Percentiles rank a stretch among this genome's conserved stretches.
Conservation (phyloP, 345 rosid genomes). For the Reutealis trisperma region DNA sequence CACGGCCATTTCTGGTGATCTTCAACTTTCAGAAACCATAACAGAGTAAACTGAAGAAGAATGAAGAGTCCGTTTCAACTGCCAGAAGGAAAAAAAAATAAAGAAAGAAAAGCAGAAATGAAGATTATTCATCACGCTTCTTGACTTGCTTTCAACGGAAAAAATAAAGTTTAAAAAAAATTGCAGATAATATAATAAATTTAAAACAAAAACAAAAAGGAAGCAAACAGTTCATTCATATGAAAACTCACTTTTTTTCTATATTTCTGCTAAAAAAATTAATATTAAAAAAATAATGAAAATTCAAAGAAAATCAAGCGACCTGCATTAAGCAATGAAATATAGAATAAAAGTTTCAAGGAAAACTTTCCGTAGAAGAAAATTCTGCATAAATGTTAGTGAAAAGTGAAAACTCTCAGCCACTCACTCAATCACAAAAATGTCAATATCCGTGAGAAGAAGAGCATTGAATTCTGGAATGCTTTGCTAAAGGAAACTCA, state of each 20-base stretch:
- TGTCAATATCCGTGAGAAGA: conserved; percentile 28
- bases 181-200: conserved; percentile 1
- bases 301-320: neutral
- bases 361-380: neutral
- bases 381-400: neutral
- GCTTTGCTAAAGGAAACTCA: conserved; percentile 39
- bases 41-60: neutral
- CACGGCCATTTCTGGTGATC: conserved; percentile 21
- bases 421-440: neutral
- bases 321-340: conserved; percentile 17
- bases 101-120: conserved; percentile 20
- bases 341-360: neutral
- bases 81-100: conserved; percentile 13
- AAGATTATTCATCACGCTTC: conserved; percentile 46
- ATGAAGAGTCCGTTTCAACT: conserved; percentile 27
- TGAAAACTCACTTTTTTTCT: conserved; percentile 8
- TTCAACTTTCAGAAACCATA: conserved; percentile 19
- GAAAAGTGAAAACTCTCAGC: too few relatives aligned
- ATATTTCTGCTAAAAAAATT: neutral
- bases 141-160: conserved; percentile 35
- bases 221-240: neutral
- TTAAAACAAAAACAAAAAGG: conserved; percentile 13
- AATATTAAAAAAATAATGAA: neutral
- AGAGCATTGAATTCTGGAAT: conserved; percentile 41
- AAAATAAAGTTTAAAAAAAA: conserved; percentile 17